Percentiles rank a stretch among this genome's conserved stretches.
Evolutionary conservation across 164 flowering plant genomes (phyloP).

Genomic region (Buxus sempervirens): DNA sequence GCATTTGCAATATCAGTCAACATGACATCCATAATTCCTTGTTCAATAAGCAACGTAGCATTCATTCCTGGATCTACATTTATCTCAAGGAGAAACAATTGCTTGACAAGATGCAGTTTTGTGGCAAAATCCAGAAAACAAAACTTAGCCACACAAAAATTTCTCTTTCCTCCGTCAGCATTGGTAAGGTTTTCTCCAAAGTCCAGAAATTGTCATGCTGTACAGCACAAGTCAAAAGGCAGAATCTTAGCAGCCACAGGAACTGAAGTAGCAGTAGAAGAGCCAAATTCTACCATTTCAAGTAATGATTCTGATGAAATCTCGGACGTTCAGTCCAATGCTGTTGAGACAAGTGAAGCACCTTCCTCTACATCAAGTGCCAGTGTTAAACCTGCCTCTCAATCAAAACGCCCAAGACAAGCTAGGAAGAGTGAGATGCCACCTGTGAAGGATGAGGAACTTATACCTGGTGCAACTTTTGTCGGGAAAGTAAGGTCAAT

Average conservation of each 20-base stretch:
- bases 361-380: conserved; percentile 33
- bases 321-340: conserved; percentile 28
- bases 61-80: conserved; percentile 48
- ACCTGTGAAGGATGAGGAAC: conserved; percentile 82
- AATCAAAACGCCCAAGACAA: conserved; percentile 48
- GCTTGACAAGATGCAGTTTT: conserved; percentile 31
- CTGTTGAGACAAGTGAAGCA: conserved; percentile 38
- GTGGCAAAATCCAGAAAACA: conserved; percentile 31
- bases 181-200: conserved; percentile 47
- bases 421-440: conserved; percentile 87
- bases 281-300: conserved; percentile 38
- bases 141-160: conserved; percentile 29
- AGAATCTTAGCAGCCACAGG: conserved; percentile 50
- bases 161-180: conserved; percentile 37
- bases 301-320: conserved; percentile 33
- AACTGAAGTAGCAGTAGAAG: conserved; percentile 71
- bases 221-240: conserved; percentile 25
- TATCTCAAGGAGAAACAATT: conserved; percentile 34
- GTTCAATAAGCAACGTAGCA: conserved; percentile 46
- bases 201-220: conserved; percentile 20
- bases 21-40: conserved; percentile 71
- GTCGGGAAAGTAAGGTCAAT: conserved; percentile 88
- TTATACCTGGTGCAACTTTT: conserved; percentile 81
- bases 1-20: conserved; percentile 16
- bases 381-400: conserved; percentile 28